Percentiles rank a stretch among this genome's conserved stretches.
Conservation (phyloP, 2,329 filamentous ascomycete species). For the Sporothrix brasiliensis region DNA sequence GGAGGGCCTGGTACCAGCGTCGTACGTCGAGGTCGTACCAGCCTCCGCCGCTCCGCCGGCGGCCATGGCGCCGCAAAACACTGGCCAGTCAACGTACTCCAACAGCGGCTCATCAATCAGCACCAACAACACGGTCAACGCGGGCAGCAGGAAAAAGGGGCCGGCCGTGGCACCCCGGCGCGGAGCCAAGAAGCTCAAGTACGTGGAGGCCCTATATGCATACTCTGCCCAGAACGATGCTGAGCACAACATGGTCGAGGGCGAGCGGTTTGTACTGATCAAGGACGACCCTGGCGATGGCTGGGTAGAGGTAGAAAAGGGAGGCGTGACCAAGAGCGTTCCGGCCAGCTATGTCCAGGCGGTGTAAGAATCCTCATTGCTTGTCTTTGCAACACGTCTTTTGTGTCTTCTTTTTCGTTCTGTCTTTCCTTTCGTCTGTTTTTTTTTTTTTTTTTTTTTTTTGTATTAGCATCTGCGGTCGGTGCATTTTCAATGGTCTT, state of each 20-base stretch:
- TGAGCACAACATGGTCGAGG: slow-evolving; percentile 88
- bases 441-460: neutral
- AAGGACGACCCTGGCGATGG: slow-evolving; percentile 88
- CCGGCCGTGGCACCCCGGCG: slow-evolving; percentile 87
- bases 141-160: slow-evolving; percentile 75
- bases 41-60: slow-evolving; percentile 45
- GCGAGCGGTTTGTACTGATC: slow-evolving; percentile 88
- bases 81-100: slow-evolving; percentile 67
- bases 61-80: slow-evolving; percentile 51
- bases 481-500: slow-evolving; percentile 13
- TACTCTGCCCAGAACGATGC: slow-evolving; percentile 83
- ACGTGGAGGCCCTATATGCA: slow-evolving; percentile 90
- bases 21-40: slow-evolving; percentile 74
- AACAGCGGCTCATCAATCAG: slow-evolving; percentile 71
- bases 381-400: neutral
- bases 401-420: neutral
- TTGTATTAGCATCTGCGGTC: slow-evolving; percentile 6
- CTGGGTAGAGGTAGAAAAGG: slow-evolving; percentile 95
- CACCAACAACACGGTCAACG: slow-evolving; percentile 37
- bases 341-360: slow-evolving; percentile 91
- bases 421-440: neutral
- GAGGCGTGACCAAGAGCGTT: slow-evolving; percentile 82
- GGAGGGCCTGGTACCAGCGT: slow-evolving; percentile 83
- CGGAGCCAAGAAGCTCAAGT: slow-evolving; percentile 90
- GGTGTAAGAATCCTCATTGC: slow-evolving; percentile 49